Base-by-base conservation (phyloP, 2,329 filamentous ascomycete genomes). In the Drechslera avenae region DNA sequence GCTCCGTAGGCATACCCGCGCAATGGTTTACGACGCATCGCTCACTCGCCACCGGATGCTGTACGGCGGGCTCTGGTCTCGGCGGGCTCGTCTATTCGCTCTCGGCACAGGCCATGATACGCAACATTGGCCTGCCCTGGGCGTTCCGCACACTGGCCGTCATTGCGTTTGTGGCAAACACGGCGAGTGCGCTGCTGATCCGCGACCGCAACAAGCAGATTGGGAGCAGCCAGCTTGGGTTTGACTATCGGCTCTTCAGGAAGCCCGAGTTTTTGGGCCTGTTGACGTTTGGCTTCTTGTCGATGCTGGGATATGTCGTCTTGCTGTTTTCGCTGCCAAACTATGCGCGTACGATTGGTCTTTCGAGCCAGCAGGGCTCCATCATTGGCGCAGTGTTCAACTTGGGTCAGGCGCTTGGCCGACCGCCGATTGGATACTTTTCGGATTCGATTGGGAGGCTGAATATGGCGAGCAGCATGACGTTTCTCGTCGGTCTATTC, bases 281-380 rank as follows among this genome's bases (percentile, higher is more conserved):
- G 10, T 71, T 90, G 31, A 78, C 73, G 2, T 94, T 86, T 77
- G 86, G 86, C 6, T 84, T 86, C 71, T 85, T 92, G 56, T 86
- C 82, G 52, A 84, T 92, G 74, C 75, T 93, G 12, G 88, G 82
- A 4, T 93, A 93, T 62, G 80, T 89, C 19, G 86, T 90, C 4
- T 79, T 91, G n/a, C 80, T 91, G 36, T 93, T 91, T 72, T 88
- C 84, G 9, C 75, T 92, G 37, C 85, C 89, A 12, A 89, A 87
- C 67, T 93, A 91, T 65, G 86, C 86, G 31, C 80, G 82, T 48
- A 81, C 80, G 4, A 82, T 91, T 35, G 89, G 89, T 1, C 80
- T 91, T 23, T 79, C 79, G 1, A 78, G 87, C 2, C 79, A 82
- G 4, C 85, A 92, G 64, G 89, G 87, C 5, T 85, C 86, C 0